Evolutionary conservation across 495 filamentous ascomycete species (phyloP).

Genomic region (Daldinia loculata): DNA sequence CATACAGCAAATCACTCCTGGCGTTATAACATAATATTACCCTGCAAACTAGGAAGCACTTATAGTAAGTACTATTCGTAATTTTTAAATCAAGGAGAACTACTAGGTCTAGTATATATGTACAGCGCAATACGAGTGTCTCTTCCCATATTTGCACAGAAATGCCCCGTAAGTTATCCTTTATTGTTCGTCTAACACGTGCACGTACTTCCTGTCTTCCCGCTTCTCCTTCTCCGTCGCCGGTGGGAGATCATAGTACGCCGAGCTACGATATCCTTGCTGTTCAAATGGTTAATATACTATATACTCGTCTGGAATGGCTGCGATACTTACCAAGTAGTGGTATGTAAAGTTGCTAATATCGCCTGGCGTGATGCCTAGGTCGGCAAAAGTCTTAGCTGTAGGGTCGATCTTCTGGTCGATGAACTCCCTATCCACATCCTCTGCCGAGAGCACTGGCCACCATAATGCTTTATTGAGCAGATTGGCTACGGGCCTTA

Average conservation of each 20-base stretch:
- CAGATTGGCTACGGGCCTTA: constrained; percentile 74
- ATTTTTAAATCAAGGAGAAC: constrained; percentile 40
- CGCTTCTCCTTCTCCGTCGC: constrained; percentile 91
- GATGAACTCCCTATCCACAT: constrained; percentile 92
- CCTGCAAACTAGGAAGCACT: not conserved
- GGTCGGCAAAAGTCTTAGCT: constrained; percentile 95
- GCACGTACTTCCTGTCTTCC: constrained; percentile 96
- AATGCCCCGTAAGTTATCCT: constrained; percentile 16
- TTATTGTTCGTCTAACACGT: constrained; percentile 86
- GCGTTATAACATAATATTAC: not conserved
- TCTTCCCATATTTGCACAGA: constrained; percentile 25
- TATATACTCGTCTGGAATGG: constrained; percentile 4
- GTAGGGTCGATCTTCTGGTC: constrained; percentile 90
- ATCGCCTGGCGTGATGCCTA: constrained; percentile 86
- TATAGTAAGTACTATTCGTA: constrained; percentile 13
- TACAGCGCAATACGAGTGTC: constrained; percentile 49
- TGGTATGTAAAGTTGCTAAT: constrained; percentile 84
- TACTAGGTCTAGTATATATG: constrained; percentile 53
- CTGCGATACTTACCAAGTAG: constrained; percentile 76
- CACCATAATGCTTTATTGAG: constrained; percentile 89
- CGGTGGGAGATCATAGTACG: constrained; percentile 91
- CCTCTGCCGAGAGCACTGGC: constrained; percentile 81
- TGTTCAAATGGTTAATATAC: constrained; percentile 51
- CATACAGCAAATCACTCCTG: constrained; percentile 6
- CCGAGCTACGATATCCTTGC: constrained; percentile 83